Evolutionary conservation across 2,329 filamentous ascomycete species (phyloP).

Genomic region (Phialocephala sp.): DNA sequence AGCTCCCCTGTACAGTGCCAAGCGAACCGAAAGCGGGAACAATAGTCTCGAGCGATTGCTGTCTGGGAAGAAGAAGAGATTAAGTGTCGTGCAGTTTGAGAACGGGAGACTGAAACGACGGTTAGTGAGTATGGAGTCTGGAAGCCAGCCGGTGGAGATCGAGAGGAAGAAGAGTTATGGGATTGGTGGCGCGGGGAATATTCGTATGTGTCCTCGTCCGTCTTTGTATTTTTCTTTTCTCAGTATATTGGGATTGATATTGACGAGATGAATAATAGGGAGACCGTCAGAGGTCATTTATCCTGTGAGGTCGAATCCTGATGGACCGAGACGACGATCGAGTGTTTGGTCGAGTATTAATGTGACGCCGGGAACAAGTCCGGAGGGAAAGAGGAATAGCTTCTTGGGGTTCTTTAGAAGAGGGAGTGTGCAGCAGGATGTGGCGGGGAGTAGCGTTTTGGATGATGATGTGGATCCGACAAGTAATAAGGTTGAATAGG

Average conservation of each 20-base stretch:
- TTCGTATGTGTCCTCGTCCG: conserved; percentile 30
- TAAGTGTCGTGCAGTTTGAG: conserved; percentile 15
- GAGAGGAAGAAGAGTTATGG: conserved; percentile 40
- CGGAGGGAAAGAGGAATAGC: conserved; percentile 28
- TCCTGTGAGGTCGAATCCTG: conserved; percentile 28
- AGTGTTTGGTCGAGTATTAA: conserved; percentile 33
- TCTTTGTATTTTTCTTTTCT: not conserved
- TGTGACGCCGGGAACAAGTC: conserved; percentile 22
- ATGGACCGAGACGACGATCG: conserved; percentile 33
- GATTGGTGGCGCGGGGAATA: conserved; percentile 43
- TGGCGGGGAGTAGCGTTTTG: not conserved
- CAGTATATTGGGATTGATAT: not conserved
- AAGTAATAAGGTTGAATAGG: too few species aligned
- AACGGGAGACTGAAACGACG: conserved; percentile 4
- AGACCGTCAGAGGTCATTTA: conserved; percentile 41
- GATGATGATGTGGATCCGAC: not conserved
- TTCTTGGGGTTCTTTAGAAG: conserved; percentile 33
- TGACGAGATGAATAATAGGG: conserved; percentile 28
- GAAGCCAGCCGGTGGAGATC: conserved; percentile 8
- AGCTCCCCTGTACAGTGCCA: not conserved
- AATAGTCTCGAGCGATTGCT: conserved; percentile 22
- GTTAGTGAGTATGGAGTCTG: conserved; percentile 16
- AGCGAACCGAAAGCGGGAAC: conserved; percentile 6
- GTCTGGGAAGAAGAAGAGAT: conserved; percentile 12
- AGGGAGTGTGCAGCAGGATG: conserved; percentile 15